These are phyloP conservation scores for Cyclocybe aegerita DNA, from an alignment of 768 basidiomycete species.

Conservation along the genomic window DNA sequence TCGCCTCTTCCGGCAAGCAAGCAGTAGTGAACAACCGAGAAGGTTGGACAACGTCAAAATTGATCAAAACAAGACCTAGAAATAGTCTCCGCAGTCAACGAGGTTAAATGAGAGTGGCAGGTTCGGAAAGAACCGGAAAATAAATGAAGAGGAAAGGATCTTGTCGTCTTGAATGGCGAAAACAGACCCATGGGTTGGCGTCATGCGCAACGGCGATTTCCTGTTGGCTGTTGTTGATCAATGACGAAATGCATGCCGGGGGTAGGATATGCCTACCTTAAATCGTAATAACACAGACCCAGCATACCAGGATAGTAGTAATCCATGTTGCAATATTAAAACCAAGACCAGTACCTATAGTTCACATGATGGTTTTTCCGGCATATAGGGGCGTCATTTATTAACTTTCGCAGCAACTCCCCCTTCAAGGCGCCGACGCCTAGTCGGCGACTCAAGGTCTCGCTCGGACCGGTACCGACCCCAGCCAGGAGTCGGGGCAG, in stretches of 20 bases:
- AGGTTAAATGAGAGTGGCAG: constrained; percentile 15
- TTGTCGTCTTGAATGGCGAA: constrained; percentile 14
- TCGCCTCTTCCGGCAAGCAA: constrained; percentile 19
- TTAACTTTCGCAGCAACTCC: constrained; percentile 56
- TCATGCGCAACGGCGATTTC: constrained; percentile 9
- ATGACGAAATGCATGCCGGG: constrained; percentile 16
- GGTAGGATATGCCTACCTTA: constrained; percentile 15
- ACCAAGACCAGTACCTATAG: constrained; percentile 13
- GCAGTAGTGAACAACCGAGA: constrained; percentile 14
- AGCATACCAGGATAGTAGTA: background rate
- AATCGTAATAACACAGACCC: constrained; percentile 3
- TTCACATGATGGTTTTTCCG: constrained; percentile 7
- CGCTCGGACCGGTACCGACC: constrained; percentile 38
- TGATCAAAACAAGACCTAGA: constrained; percentile 8
- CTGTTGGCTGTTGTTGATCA: constrained; percentile 11
- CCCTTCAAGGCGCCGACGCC: constrained; percentile 57
- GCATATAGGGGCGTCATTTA: constrained; percentile 12
- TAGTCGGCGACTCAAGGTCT: constrained; percentile 43
- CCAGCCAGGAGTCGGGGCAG: constrained; percentile 49
- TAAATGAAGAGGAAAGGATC: constrained; percentile 12
- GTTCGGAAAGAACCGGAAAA: constrained; percentile 17
- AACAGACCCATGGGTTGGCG: constrained; percentile 11
- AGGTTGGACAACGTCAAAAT: constrained; percentile 2
- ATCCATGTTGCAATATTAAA: background rate
- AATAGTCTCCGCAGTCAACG: constrained; percentile 17